Evolutionary conservation across 805 yeast species (phyloP).

Genomic region (Candida ortonii): DNA sequence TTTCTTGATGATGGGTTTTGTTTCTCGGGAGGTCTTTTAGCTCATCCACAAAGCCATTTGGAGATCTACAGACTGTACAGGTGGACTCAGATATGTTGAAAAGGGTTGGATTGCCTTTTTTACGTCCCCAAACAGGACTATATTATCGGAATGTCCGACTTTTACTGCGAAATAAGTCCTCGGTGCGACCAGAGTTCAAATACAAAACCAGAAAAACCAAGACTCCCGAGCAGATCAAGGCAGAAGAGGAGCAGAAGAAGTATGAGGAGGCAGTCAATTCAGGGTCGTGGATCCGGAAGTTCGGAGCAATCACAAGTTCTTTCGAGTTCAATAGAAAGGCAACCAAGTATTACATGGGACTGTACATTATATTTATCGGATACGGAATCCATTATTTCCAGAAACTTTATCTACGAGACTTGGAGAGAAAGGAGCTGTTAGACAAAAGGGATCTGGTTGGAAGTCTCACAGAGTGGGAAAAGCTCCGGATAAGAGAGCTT

Average conservation of each 20-base stretch:
- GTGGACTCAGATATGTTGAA: too few species aligned
- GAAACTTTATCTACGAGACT: constrained; percentile 62
- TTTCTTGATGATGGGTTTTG: too few species aligned
- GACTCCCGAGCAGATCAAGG: constrained; percentile 29
- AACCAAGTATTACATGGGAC: constrained; percentile 62
- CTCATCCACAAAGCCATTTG: too few species aligned
- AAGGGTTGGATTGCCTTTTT: too few species aligned
- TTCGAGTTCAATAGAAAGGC: constrained; percentile 58
- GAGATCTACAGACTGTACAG: too few species aligned
- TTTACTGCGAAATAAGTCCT: too few species aligned
- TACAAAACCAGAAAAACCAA: constrained; percentile 28
- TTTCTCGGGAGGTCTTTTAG: too few species aligned
- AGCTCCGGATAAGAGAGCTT: constrained; percentile 57
- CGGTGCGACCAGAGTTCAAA: constrained; percentile 27
- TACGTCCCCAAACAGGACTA: too few species aligned
- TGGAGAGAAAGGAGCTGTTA: constrained; percentile 44
- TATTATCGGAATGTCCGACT: too few species aligned
- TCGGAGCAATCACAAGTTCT: constrained; percentile 54
- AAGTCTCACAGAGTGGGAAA: constrained; percentile 59
- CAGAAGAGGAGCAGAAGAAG: constrained; percentile 28
- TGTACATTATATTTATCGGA: constrained; percentile 52
- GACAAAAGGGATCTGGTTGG: constrained; percentile 33
- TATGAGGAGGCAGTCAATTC: constrained; percentile 34
- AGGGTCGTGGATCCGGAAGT: constrained; percentile 37
- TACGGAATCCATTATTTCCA: constrained; percentile 66